phyloP scores from a whole-genome alignment of 2,329 filamentous ascomycete species.

The Diaporthe sp. region DNA sequence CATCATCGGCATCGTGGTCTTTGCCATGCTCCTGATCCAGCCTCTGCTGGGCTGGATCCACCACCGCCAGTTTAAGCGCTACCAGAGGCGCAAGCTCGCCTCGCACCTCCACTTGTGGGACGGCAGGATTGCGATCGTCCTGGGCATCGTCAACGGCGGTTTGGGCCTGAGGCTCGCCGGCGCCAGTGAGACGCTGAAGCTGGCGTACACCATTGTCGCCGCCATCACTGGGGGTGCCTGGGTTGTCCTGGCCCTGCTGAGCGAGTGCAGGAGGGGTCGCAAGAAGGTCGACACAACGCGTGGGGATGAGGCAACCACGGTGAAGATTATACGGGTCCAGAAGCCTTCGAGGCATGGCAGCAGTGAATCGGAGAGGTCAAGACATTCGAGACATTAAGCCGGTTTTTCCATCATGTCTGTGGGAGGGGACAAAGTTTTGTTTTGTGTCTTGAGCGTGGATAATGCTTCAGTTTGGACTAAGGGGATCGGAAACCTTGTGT shows the following conservation, averaged over 20 bases:
- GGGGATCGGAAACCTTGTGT: background rate
- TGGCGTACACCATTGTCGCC: slow-evolving; percentile 55
- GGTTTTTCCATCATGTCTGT: background rate
- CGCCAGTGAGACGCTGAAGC: slow-evolving; percentile 45
- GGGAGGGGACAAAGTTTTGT: background rate
- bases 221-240: slow-evolving; percentile 53
- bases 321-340: slow-evolving; percentile 13
- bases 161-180: slow-evolving; percentile 55
- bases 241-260: slow-evolving; percentile 49
- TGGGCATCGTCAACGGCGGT: slow-evolving; percentile 61
- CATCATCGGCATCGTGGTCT: slow-evolving; percentile 59
- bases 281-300: background rate
- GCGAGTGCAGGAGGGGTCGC: slow-evolving; percentile 46
- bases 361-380: slow-evolving; percentile 11
- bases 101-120: slow-evolving; percentile 58
- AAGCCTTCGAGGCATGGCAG: background rate
- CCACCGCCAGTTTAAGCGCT: slow-evolving; percentile 54
- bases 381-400: slow-evolving; percentile 12
- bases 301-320: background rate
- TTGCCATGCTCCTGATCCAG: slow-evolving; percentile 55
- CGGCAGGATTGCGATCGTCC: slow-evolving; percentile 53
- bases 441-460: background rate
- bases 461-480: background rate
- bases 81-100: slow-evolving; percentile 54
- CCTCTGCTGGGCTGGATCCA: slow-evolving; percentile 57